These are phyloP conservation scores for Pyrenopolyporus hunteri DNA, from an alignment of 495 filamentous ascomycete genomes.

Conservation along the genomic window DNA sequence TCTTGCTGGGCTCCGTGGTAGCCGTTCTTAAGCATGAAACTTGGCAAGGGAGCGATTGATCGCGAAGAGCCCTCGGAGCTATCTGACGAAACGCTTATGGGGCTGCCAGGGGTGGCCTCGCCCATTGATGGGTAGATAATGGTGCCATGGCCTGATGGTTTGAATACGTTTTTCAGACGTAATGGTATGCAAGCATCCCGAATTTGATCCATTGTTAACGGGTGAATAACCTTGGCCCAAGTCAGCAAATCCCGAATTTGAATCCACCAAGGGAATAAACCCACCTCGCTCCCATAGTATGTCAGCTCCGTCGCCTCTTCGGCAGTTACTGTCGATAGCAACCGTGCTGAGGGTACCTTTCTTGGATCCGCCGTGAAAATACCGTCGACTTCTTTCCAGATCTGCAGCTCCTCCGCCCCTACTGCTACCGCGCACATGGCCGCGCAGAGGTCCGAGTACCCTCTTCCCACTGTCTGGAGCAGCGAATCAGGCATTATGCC, in stretches of 20 bases:
- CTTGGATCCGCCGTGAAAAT: constrained; percentile 64
- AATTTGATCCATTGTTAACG: constrained; percentile 53
- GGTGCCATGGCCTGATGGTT: constrained; percentile 46
- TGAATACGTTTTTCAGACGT: constrained; percentile 51
- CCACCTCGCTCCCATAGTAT: constrained; percentile 58
- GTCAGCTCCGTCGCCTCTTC: constrained; percentile 61
- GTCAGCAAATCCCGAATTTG: constrained; percentile 12
- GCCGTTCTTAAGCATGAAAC: constrained; percentile 47
- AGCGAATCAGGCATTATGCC: constrained; percentile 57
- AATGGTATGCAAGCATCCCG: constrained; percentile 46
- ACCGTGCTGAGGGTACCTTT: constrained; percentile 57
- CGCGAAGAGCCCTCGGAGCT: constrained; percentile 5
- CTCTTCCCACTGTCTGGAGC: constrained; percentile 53
- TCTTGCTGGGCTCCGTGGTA: constrained; percentile 45
- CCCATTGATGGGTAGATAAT: constrained; percentile 45
- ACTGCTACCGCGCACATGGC: constrained; percentile 56
- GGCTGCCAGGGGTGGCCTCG: constrained; percentile 13
- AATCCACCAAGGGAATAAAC: background rate
- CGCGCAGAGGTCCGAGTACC: constrained; percentile 61
- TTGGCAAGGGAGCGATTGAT: constrained; percentile 14
- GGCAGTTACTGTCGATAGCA: constrained; percentile 57
- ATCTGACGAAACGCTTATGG: constrained; percentile 11
- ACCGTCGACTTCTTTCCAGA: constrained; percentile 64
- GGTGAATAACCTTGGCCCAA: constrained; percentile 46
- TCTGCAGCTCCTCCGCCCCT: constrained; percentile 56